Percentiles rank a stretch among this genome's conserved stretches.
phyloP scores from a whole-genome alignment of 83 land plant species.

The Isoetes engelmannii region DNA sequence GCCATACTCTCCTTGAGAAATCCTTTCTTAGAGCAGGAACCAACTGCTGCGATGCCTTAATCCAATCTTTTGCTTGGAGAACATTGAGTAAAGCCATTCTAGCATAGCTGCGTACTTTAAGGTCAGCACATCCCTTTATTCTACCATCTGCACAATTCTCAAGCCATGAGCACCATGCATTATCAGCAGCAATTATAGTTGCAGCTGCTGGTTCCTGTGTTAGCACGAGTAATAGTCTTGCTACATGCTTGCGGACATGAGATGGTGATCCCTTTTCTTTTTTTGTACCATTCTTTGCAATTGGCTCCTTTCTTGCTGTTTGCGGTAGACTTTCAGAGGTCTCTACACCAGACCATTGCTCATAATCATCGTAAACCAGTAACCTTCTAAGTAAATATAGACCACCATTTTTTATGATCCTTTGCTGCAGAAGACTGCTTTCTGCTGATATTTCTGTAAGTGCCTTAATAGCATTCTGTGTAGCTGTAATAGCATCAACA shows the following conservation, averaged over 20 bases:
- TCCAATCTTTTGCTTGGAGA: conserved; percentile 22
- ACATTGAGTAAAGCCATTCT: conserved; percentile 62
- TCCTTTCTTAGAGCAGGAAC: conserved; percentile 1
- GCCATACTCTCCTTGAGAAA: conserved; percentile 21
- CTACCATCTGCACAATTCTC: conserved; percentile 78
- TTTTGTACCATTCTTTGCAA: conserved; percentile 17
- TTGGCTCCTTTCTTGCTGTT: conserved; percentile 18
- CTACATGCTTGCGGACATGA: conserved; percentile 89
- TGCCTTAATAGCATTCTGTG: conserved; percentile 80
- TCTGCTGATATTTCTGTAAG: conserved; percentile 76
- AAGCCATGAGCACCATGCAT: conserved; percentile 75
- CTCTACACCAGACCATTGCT: conserved; percentile 67
- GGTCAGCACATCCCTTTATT: conserved; percentile 58
- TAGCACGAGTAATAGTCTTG: conserved; percentile 62
- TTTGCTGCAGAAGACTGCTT: conserved; percentile 42
- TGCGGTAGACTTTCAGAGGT: conserved; percentile 33
- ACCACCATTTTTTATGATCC: conserved; percentile 64
- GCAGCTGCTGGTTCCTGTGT: conserved; percentile 61
- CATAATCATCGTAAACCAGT: conserved; percentile 78
- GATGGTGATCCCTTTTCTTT: conserved; percentile 43
- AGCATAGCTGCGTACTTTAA: conserved; percentile 79
- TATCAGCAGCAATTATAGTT: conserved; percentile 45
- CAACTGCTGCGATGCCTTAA: conserved; percentile 1
- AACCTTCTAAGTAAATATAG: conserved; percentile 66
- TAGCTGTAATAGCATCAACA: conserved; percentile 63